Conservation (phyloP, 73 alveolate species). For the Tetrahymena malaccensis region DNA sequence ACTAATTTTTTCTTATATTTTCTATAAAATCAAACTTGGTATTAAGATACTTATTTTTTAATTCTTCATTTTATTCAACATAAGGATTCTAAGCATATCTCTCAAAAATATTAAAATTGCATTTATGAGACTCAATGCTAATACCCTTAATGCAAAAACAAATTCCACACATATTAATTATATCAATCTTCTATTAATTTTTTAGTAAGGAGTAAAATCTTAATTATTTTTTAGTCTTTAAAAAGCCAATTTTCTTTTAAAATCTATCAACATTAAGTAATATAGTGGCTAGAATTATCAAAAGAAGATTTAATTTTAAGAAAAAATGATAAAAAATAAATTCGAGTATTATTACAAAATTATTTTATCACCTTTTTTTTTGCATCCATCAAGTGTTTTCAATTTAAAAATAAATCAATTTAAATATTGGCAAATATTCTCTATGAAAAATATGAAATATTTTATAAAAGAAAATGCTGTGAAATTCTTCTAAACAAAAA, state of each 20-base stretch:
- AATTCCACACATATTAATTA: neutral
- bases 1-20: neutral
- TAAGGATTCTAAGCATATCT: neutral
- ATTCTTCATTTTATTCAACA: neutral
- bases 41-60: neutral
- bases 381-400: no score
- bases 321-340: neutral
- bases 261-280: neutral
- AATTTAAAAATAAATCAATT: no score
- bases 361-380: no score
- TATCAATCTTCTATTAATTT: neutral
- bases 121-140: neutral
- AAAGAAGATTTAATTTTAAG: neutral
- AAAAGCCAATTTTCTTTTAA: neutral
- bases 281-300: neutral
- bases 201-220: neutral
- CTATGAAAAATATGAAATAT: no score
- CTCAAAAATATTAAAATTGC: neutral
- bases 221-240: neutral
- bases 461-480: no score
- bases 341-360: no score
- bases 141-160: neutral
- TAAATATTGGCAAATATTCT: no score
- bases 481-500: no score
- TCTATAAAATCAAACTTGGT: neutral